These are phyloP conservation scores for Candida tammaniensis DNA, from an alignment of 805 yeast species.

Conservation along the genomic window DNA sequence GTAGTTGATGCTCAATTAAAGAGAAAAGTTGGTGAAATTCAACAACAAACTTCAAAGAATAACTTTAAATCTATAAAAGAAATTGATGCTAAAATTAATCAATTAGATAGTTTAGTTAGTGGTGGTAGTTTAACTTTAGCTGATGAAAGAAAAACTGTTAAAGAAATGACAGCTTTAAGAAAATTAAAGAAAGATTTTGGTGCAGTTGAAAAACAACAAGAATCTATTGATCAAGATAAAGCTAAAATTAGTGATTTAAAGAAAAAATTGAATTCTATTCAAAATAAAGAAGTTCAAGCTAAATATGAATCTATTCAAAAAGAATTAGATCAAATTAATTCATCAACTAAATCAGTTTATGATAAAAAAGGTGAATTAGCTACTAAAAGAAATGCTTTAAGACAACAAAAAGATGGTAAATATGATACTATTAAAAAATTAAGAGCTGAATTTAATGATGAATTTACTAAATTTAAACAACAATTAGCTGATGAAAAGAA, in stretches of 20 bases:
- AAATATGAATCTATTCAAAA: slow-evolving; percentile 68
- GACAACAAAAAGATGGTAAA: slow-evolving; percentile 65
- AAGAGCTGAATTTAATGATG: slow-evolving; percentile 72
- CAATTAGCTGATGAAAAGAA: slow-evolving; percentile 67
- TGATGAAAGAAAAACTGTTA: slow-evolving; percentile 81
- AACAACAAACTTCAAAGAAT: slow-evolving; percentile 65
- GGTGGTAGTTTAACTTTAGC: slow-evolving; percentile 81
- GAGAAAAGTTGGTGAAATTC: slow-evolving; percentile 73
- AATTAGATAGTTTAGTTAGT: slow-evolving; percentile 71
- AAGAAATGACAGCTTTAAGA: slow-evolving; percentile 81
- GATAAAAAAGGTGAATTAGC: slow-evolving; percentile 64
- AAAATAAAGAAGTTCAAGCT: slow-evolving; percentile 61
- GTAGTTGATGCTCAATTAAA: slow-evolving; percentile 66
- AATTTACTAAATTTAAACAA: slow-evolving; percentile 66
- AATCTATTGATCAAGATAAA: slow-evolving; percentile 75
- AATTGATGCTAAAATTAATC: slow-evolving; percentile 61
- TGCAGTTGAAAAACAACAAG: slow-evolving; percentile 70
- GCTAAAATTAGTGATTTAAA: slow-evolving; percentile 73
- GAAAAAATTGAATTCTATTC: slow-evolving; percentile 56
- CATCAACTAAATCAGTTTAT: slow-evolving; percentile 56
- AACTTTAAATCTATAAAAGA: slow-evolving; percentile 66
- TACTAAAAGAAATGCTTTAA: slow-evolving; percentile 64
- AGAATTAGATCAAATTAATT: slow-evolving; percentile 64
- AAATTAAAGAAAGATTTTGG: slow-evolving; percentile 78
- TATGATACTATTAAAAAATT: slow-evolving; percentile 65